Percentiles rank a stretch among this genome's conserved stretches.
phyloP scores from a whole-genome alignment of 228 moss, liverwort and hornwort species.

The Sphagnum magellanicum region DNA sequence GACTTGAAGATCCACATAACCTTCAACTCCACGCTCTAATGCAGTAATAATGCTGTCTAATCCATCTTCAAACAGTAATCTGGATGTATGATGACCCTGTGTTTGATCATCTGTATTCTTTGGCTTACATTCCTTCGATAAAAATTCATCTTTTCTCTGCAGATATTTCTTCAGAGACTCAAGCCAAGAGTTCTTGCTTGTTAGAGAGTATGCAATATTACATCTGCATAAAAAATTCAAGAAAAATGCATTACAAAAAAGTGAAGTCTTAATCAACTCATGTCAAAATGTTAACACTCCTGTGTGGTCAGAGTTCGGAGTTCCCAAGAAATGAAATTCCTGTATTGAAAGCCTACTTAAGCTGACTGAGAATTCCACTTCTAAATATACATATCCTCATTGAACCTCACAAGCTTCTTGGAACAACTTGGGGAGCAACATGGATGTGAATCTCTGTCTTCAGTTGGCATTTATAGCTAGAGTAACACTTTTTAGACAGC shows the following conservation, averaged over 20 bases:
- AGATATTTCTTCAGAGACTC: conserved; percentile 35
- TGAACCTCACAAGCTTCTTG: too few species aligned
- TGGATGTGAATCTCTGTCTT: too few species aligned
- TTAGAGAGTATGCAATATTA: conserved; percentile 31
- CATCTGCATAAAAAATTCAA: conserved; percentile 26
- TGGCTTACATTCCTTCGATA: conserved; percentile 13
- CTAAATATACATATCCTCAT: too few species aligned
- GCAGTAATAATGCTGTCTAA: conserved; percentile 24
- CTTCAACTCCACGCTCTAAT: conserved; percentile 50
- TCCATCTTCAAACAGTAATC: conserved; percentile 19
- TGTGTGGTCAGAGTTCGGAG: too few species aligned
- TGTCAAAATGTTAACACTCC: too few species aligned
- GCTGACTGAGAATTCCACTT: too few species aligned
- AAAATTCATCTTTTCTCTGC: conserved; percentile 24
- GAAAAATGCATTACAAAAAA: neutral
- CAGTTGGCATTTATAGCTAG: too few species aligned
- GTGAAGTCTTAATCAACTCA: too few species aligned
- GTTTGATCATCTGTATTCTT: conserved; percentile 35
- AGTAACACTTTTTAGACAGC: too few species aligned
- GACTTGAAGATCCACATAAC: conserved; percentile 37
- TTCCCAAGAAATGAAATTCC: too few species aligned
- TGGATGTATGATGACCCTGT: conserved; percentile 14
- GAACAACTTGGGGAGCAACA: too few species aligned
- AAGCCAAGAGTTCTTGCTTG: conserved; percentile 51
- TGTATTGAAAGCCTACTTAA: too few species aligned